Percentiles rank a stretch among this genome's conserved stretches.
Evolutionary conservation across 306 rosid genomes (phyloP).

Genomic region (Malus sieversii): DNA sequence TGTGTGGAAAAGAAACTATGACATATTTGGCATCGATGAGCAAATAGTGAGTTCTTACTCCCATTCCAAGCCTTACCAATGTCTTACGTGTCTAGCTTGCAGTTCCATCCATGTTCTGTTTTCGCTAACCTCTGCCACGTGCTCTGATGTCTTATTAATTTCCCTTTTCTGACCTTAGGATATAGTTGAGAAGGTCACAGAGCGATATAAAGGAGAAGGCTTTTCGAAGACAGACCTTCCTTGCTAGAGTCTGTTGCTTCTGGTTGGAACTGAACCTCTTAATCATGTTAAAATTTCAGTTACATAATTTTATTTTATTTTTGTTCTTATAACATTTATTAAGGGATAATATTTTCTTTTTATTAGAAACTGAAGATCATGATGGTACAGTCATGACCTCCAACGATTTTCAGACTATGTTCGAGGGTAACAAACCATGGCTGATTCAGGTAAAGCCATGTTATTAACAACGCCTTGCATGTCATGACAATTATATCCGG

Average conservation of each 20-base stretch:
- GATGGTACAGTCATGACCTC: slow-evolving; percentile 38
- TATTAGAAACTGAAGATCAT: slow-evolving; percentile 46
- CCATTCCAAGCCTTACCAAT: neutral
- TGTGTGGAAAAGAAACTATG: slow-evolving; percentile 76
- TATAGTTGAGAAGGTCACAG: slow-evolving; percentile 53
- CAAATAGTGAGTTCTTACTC: slow-evolving; percentile 52
- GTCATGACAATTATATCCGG: neutral
- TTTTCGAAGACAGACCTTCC: slow-evolving; percentile 55
- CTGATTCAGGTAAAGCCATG: slow-evolving; percentile 52
- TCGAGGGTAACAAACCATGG: slow-evolving; percentile 51
- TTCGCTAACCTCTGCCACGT: neutral
- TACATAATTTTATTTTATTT: neutral
- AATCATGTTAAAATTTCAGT: neutral
- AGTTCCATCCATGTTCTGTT: neutral
- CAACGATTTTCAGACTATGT: slow-evolving; percentile 45
- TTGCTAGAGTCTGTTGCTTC: slow-evolving; percentile 39
- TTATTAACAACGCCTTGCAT: slow-evolving; percentile 11
- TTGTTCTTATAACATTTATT: neutral
- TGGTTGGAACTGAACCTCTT: slow-evolving; percentile 31
- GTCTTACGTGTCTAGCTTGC: neutral
- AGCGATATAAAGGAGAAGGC: slow-evolving; percentile 44
- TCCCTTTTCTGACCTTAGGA: slow-evolving; percentile 41
- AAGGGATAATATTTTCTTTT: neutral
- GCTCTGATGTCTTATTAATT: slow-evolving; percentile 9
- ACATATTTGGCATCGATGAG: slow-evolving; percentile 71